A percentile compares a stretch with the other conserved stretches of the same genome.
Conservation (phyloP, 2,329 filamentous ascomycete species). For the Pyrenophora tritici-repentis region DNA sequence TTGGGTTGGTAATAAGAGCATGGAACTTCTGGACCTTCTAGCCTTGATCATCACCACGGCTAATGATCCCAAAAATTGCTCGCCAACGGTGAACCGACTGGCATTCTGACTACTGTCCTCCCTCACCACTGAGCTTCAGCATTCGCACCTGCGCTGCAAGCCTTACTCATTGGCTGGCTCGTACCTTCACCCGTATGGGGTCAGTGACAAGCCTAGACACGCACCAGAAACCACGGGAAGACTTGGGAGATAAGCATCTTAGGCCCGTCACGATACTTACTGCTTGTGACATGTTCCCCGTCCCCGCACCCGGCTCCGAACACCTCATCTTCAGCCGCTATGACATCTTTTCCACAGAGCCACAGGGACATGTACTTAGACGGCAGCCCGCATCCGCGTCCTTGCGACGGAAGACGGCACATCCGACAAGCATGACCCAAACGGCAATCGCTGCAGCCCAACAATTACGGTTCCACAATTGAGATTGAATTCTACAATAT, state of each 20-base stretch:
- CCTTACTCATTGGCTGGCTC: background rate
- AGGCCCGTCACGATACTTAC: background rate
- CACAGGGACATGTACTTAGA: background rate
- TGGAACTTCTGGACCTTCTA: background rate
- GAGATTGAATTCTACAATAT: background rate
- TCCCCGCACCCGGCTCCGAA: background rate
- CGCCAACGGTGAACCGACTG: background rate
- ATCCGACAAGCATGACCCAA: background rate
- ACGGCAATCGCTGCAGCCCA: background rate
- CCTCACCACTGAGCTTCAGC: too few relatives aligned
- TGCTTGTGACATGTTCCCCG: background rate
- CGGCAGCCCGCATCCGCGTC: background rate
- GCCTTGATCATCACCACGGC: background rate
- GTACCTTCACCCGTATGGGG: background rate
- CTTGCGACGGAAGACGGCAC: background rate
- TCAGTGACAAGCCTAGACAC: background rate
- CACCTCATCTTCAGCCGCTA: slow-evolving; percentile 1
- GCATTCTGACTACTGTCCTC: background rate
- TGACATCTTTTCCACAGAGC: slow-evolving; percentile 1
- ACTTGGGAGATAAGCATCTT: background rate
- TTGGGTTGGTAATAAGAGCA: background rate
- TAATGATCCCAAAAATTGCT: background rate
- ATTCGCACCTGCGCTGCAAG: too few relatives aligned
- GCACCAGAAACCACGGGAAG: background rate
- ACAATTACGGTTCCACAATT: background rate